Conservation (phyloP, 768 basidiomycete genomes). For the Termitomyces sp. region DNA sequence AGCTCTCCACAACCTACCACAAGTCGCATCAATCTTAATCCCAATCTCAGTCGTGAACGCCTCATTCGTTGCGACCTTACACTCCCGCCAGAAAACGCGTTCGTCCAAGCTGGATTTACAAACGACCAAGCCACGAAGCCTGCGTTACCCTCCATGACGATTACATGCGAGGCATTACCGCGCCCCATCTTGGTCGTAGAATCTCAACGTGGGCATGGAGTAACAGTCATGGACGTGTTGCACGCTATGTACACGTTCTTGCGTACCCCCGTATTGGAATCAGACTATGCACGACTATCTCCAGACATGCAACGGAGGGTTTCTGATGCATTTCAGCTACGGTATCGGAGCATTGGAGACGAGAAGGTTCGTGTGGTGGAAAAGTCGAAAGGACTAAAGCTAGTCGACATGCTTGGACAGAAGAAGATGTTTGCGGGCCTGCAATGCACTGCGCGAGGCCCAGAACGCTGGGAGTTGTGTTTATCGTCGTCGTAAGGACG, state of each 20-base stretch:
- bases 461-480: constrained; percentile 32
- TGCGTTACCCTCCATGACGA: constrained; percentile 23
- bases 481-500: constrained; percentile 11
- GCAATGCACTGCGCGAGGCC: constrained; percentile 22
- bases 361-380: constrained; percentile 28
- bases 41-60: constrained; percentile 7
- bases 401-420: constrained; percentile 48
- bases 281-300: constrained; percentile 34
- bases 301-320: constrained; percentile 26
- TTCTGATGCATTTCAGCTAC: constrained; percentile 33
- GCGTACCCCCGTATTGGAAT: constrained; percentile 29
- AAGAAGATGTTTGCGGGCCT: constrained; percentile 36
- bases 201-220: constrained; percentile 12
- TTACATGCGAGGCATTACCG: constrained; percentile 24
- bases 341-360: constrained; percentile 30
- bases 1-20: constrained; percentile 11
- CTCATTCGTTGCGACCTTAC: constrained; percentile 12
- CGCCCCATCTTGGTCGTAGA: constrained; percentile 25
- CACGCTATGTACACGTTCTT: constrained; percentile 36
- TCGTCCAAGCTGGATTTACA: constrained; percentile 11
- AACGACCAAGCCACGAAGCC: constrained; percentile 30
- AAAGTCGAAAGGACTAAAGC: constrained; percentile 40
- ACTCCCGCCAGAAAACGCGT: constrained; percentile 5
- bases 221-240: constrained; percentile 42
- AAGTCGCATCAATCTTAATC: constrained; percentile 11